Conservation (phyloP, 192 early-diverging fungal genomes). For the Linnemannia zychae region DNA sequence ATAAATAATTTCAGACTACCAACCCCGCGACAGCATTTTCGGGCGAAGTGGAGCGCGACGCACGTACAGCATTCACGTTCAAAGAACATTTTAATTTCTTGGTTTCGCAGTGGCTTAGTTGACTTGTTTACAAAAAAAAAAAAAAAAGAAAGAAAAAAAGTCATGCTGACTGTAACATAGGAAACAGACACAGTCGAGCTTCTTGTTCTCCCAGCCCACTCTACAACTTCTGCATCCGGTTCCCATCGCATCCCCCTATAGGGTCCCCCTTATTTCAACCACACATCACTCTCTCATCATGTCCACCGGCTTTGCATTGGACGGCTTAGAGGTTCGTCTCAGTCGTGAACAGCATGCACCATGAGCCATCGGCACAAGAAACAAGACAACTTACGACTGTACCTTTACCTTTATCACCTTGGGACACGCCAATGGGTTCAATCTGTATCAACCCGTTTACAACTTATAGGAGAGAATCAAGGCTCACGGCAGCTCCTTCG, state of each 20-base stretch:
- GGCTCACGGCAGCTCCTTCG: slow-evolving; percentile 75
- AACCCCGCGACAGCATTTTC: not conserved
- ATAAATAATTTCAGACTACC: not conserved
- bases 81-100: not conserved
- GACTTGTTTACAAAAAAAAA: slow-evolving; percentile 9
- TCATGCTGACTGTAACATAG: not conserved
- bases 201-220: slow-evolving; percentile 7
- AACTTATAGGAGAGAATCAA: slow-evolving; percentile 69
- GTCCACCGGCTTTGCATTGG: slow-evolving; percentile 48
- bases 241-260: slow-evolving; percentile 7
- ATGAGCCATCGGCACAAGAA: not conserved
- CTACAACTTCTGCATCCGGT: not conserved
- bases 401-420: not conserved
- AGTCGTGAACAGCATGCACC: not conserved
- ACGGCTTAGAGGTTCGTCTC: slow-evolving; percentile 46
- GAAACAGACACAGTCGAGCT: slow-evolving; percentile 3
- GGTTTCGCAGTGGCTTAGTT: not conserved
- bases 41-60: not conserved
- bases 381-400: not conserved
- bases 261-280: slow-evolving; percentile 1
- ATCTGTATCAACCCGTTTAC: no score
- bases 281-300: slow-evolving; percentile 33
- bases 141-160: slow-evolving; percentile 13
- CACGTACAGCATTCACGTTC: slow-evolving; percentile 1
- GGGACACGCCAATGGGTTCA: not conserved